Base-by-base conservation (phyloP, 176 grass and related monocot species). In the Musa acuminata region DNA sequence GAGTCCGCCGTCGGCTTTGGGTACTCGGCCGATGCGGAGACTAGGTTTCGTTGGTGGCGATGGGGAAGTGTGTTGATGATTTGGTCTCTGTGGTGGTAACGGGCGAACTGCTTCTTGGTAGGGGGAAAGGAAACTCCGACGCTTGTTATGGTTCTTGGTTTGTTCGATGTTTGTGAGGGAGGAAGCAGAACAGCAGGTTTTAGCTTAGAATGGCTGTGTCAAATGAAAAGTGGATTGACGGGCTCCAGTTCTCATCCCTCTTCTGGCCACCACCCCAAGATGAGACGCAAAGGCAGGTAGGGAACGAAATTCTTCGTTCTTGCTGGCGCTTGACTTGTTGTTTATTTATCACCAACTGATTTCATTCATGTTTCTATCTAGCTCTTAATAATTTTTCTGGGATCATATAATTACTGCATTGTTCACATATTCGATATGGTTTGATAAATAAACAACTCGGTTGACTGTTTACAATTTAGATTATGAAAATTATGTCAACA, bases 241-340 rank as follows among this genome's bases (percentile, higher is more conserved):
- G 75, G 55, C 60, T 77, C 48, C 75, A 53, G 49, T 77, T 64
- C 43, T 65, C 75, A 43, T 77, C 75, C 13, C 75, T 77, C 10
- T 65, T 77, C 60, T 77, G 75, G 75, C 75, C 75, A 51, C 75
- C 75, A 21, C 43, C 75, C 8, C 75, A 77, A 53, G 59, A 77
- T 65, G 75, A 64, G 12, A 43, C 53, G 49, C 75, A 77, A 60
- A 77, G 29, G 29, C 75, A 77, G 75, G 75, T 77, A 64, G 8
- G 21, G 9, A 63, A 43, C n/a, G 11, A 8, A 27, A 29, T 29
- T 0, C 16, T 53, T 51, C 3, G 20, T 24, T 53, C 54, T 7
- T 17, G 1, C 9, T 55, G 29, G n/a, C 24, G 9, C 3, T 1
- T 27, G 2, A 22, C 51, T 74, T 58, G 22, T 10, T 16, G 13